These are phyloP conservation scores for Neurospora sp. DNA, from an alignment of 495 filamentous ascomycete genomes.

Conservation along the genomic window DNA sequence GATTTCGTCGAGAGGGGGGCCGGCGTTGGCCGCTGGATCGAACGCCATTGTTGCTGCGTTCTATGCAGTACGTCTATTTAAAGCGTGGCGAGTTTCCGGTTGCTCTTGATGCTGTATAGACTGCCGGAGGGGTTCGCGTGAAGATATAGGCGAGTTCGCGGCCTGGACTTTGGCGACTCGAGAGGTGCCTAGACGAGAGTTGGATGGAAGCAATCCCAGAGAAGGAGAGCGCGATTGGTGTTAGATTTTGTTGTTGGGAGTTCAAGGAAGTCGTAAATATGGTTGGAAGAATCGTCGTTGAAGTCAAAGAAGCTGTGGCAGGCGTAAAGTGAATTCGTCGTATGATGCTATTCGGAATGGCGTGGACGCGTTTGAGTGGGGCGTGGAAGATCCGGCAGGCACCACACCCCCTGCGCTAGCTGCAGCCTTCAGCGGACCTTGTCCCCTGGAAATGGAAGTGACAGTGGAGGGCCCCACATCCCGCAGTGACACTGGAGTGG, in stretches of 20 bases:
- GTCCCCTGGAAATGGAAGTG: neutral
- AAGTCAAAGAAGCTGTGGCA: neutral
- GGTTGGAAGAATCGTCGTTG: no score
- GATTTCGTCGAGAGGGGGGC: slow-evolving; percentile 64
- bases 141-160: neutral
- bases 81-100: no score
- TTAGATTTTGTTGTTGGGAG: neutral
- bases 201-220: neutral
- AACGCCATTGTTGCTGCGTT: neutral
- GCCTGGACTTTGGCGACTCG: neutral
- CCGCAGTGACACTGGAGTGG: neutral
- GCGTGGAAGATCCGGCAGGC: neutral
- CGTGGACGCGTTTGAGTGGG: neutral
- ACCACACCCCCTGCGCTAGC: neutral
- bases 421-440: neutral
- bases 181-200: neutral
- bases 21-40: slow-evolving; percentile 22
- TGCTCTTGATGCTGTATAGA: no score
- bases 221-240: neutral
- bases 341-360: neutral
- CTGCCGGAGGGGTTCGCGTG: neutral
- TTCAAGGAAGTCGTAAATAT: neutral
- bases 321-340: neutral
- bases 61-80: neutral
- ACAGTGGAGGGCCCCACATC: neutral